These are phyloP conservation scores for Fusarium palustre DNA, from an alignment of 2,329 filamentous ascomycete species.

Conservation along the genomic window DNA sequence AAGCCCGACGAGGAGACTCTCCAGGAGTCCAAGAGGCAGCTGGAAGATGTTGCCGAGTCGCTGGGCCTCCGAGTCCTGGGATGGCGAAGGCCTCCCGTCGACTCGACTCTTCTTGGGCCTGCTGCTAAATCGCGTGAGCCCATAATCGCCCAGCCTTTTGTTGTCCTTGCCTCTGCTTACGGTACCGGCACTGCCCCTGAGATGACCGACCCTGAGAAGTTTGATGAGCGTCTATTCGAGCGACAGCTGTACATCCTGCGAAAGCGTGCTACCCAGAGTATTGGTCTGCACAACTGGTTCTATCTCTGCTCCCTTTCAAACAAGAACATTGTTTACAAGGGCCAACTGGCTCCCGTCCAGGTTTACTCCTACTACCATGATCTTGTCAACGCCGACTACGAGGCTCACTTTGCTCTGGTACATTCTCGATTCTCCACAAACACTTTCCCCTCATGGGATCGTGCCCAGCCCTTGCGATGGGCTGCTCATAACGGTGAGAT, in stretches of 20 bases:
- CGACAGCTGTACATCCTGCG: slow-evolving; percentile 92
- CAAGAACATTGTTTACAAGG: slow-evolving; percentile 99
- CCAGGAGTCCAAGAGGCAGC: slow-evolving; percentile 89
- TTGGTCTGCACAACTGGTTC: slow-evolving; percentile 98
- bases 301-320: slow-evolving; percentile 96
- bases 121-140: slow-evolving; percentile 95
- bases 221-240: slow-evolving; percentile 89
- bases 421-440: slow-evolving; percentile 98
- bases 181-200: slow-evolving; percentile 83
- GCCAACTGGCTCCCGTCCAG: slow-evolving; percentile 91
- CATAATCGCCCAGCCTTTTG: slow-evolving; percentile 93
- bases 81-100: slow-evolving; percentile 95
- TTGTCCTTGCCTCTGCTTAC: slow-evolving; percentile 88
- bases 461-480: slow-evolving; percentile 95
- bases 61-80: slow-evolving; percentile 91
- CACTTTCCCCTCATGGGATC: slow-evolving; percentile 98
- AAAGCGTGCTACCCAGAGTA: slow-evolving; percentile 94
- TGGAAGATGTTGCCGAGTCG: slow-evolving; percentile 92
- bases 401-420: slow-evolving; percentile 95
- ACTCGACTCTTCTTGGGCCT: slow-evolving; percentile 92
- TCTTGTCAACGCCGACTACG: slow-evolving; percentile 95
- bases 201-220: slow-evolving; percentile 80
- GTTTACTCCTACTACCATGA: slow-evolving; percentile 99
- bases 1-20: slow-evolving; percentile 93
- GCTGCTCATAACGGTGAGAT: slow-evolving; percentile 99